Conservation (phyloP, 2,329 filamentous ascomycete genomes). For the Monosporascus sp. region DNA sequence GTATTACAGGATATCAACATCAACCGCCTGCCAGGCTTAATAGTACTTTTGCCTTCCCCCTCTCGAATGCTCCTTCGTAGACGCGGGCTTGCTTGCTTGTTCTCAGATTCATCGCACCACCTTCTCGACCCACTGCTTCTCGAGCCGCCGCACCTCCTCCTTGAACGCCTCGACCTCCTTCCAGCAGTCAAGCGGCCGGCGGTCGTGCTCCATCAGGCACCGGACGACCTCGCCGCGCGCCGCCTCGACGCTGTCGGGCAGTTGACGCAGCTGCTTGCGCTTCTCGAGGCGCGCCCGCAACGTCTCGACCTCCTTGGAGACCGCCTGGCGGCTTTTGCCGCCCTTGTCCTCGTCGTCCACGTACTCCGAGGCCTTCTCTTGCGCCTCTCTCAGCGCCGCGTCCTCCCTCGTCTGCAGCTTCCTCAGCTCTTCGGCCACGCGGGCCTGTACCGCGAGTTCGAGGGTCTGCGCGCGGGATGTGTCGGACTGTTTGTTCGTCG, state of each 20-base stretch:
- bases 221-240: conserved; percentile 72
- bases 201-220: conserved; percentile 79
- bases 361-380: conserved; percentile 45
- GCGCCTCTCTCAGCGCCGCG: conserved; percentile 62
- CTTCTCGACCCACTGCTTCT: conserved; percentile 83
- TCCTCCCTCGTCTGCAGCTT: conserved; percentile 68
- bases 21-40: neutral
- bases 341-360: conserved; percentile 26
- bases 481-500: conserved; percentile 62
- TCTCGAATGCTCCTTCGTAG: neutral
- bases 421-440: conserved; percentile 80
- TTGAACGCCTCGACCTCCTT: conserved; percentile 88
- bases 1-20: conserved; percentile 21
- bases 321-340: conserved; percentile 37
- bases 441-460: conserved; percentile 83
- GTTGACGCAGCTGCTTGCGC: conserved; percentile 59
- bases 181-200: conserved; percentile 90
- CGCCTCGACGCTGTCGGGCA: conserved; percentile 67
- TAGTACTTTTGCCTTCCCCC: neutral
- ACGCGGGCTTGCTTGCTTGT: too few relatives aligned
- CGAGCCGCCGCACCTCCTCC: conserved; percentile 78
- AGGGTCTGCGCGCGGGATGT: conserved; percentile 75
- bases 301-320: conserved; percentile 55
- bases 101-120: conserved; percentile 44
- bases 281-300: conserved; percentile 55